These are phyloP conservation scores for Hypoxylon sp. DNA, from an alignment of 2,329 filamentous ascomycete species.

Conservation along the genomic window DNA sequence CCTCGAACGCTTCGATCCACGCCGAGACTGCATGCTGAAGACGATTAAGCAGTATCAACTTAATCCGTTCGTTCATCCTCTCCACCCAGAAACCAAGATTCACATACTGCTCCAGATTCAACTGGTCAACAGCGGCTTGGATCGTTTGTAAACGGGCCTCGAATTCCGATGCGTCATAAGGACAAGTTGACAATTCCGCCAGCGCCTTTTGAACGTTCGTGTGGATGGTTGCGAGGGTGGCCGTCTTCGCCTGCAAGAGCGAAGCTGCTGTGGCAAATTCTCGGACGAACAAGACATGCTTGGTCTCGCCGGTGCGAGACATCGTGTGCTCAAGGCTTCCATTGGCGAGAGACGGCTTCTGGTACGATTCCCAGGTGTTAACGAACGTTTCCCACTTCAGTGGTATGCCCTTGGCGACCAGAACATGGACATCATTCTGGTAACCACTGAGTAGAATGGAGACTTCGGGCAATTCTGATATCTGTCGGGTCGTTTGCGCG, in stretches of 20 bases:
- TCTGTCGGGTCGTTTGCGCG: slow-evolving; percentile 84
- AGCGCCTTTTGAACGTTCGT: slow-evolving; percentile 83
- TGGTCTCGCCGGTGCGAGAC: slow-evolving; percentile 73
- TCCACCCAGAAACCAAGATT: slow-evolving; percentile 92
- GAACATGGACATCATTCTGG: slow-evolving; percentile 84
- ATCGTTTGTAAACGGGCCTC: slow-evolving; percentile 82
- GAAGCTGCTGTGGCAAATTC: slow-evolving; percentile 91
- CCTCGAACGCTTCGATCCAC: slow-evolving; percentile 88
- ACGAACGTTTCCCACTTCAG: slow-evolving; percentile 98
- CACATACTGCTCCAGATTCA: slow-evolving; percentile 95
- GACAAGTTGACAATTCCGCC: slow-evolving; percentile 82
- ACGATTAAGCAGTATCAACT: slow-evolving; percentile 79
- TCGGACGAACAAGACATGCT: slow-evolving; percentile 95
- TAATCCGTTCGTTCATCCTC: slow-evolving; percentile 85
- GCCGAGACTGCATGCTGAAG: slow-evolving; percentile 83
- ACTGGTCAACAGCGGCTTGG: slow-evolving; percentile 91
- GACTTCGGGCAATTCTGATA: slow-evolving; percentile 86
- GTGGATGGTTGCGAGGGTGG: slow-evolving; percentile 79
- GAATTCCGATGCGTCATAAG: slow-evolving; percentile 83
- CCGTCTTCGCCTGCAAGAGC: slow-evolving; percentile 86
- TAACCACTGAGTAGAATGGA: slow-evolving; percentile 89
- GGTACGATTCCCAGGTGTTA: slow-evolving; percentile 91
- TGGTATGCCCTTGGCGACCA: slow-evolving; percentile 87
- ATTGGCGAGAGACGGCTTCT: slow-evolving; percentile 68
- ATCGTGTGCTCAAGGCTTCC: slow-evolving; percentile 66